phyloP scores from a whole-genome alignment of 1,139 yeast species.

The Pichia sp. region DNA sequence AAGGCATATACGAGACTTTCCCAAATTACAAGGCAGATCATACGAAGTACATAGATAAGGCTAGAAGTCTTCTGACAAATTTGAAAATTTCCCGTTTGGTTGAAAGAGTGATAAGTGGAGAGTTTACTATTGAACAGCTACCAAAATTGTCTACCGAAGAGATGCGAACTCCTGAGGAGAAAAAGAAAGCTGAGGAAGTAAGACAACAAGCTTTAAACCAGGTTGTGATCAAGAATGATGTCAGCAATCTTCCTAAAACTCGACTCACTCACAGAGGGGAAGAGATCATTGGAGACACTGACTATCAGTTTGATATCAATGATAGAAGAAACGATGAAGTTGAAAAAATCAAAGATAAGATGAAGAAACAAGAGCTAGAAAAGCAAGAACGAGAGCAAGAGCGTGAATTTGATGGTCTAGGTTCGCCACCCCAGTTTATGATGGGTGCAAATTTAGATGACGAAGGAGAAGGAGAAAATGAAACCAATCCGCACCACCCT shows the following conservation, averaged over 20 bases:
- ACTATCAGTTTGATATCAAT: slow-evolving; percentile 38
- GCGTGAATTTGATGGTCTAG: not conserved
- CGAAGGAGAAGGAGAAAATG: not conserved
- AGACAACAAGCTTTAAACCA: slow-evolving; percentile 62
- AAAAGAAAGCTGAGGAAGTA: slow-evolving; percentile 66
- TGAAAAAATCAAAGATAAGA: slow-evolving; percentile 27
- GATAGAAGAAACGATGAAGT: slow-evolving; percentile 43
- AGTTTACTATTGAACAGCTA: slow-evolving; percentile 46
- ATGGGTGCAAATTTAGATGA: not conserved
- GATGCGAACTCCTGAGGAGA: slow-evolving; percentile 67
- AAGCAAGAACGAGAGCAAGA: slow-evolving; percentile 8
- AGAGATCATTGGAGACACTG: slow-evolving; percentile 58
- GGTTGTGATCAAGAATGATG: slow-evolving; percentile 50
- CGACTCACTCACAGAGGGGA: slow-evolving; percentile 86
- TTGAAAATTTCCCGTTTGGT: slow-evolving; percentile 47
- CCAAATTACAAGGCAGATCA: slow-evolving; percentile 30
- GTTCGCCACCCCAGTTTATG: not conserved
- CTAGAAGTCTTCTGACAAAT: slow-evolving; percentile 51
- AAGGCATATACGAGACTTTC: slow-evolving; percentile 34
- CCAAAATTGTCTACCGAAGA: slow-evolving; percentile 61
- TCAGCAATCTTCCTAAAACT: slow-evolving; percentile 49
- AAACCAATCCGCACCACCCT: not conserved
- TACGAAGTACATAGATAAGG: slow-evolving; percentile 47
- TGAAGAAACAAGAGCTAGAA: slow-evolving; percentile 20
- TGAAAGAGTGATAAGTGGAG: slow-evolving; percentile 45